Conservation (phyloP, 2,329 filamentous ascomycete genomes). For the Didymosphaeria variabile region DNA sequence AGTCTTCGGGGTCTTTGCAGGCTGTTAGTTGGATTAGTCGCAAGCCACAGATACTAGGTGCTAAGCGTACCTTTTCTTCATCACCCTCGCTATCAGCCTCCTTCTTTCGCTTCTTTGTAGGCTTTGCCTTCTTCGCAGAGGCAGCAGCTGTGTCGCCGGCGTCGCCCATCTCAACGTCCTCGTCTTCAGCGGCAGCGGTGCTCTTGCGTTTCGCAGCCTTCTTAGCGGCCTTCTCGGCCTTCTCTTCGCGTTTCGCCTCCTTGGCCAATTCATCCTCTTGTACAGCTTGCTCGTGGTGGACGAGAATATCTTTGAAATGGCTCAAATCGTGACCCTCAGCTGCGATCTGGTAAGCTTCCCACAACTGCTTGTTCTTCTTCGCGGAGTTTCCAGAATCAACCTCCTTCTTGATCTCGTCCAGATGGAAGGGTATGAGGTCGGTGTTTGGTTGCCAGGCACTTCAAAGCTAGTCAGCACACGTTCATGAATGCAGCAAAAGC, state of each 20-base stretch:
- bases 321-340: constrained; percentile 78
- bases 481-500: neutral
- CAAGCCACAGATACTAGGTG: neutral
- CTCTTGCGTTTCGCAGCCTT: constrained; percentile 61
- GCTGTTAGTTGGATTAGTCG: constrained; percentile 46
- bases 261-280: constrained; percentile 67
- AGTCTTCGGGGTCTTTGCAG: constrained; percentile 61
- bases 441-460: constrained; percentile 94
- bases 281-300: constrained; percentile 64
- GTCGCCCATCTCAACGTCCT: constrained; percentile 52
- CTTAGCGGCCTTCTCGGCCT: constrained; percentile 67
- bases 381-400: constrained; percentile 78
- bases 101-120: constrained; percentile 79
- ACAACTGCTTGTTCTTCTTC: constrained; percentile 83
- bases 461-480: constrained; percentile 22
- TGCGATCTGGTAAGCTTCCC: constrained; percentile 82
- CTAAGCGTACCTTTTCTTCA: constrained; percentile 64
- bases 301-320: constrained; percentile 83
- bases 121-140: constrained; percentile 47
- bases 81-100: constrained; percentile 72
- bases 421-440: constrained; percentile 78
- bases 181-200: constrained; percentile 39
- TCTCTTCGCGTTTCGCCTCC: constrained; percentile 67
- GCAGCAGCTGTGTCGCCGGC: constrained; percentile 52
- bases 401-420: constrained; percentile 75